Conservation (phyloP, 75 land plant species). For the Pinus albicaulis region DNA sequence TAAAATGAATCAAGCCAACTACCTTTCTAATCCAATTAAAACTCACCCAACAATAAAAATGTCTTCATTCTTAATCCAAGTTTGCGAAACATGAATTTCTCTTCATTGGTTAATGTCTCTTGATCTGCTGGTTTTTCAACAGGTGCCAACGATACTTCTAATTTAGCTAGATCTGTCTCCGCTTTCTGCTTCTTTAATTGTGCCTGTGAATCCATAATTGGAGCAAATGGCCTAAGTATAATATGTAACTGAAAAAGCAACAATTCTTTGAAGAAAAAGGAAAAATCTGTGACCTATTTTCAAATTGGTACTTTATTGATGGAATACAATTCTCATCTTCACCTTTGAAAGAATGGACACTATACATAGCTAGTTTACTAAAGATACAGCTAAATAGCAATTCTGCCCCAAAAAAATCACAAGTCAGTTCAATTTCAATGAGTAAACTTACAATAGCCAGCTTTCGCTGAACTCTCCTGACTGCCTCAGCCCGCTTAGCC, state of each 20-base stretch:
- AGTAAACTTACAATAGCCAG: conserved; percentile 58
- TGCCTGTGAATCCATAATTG: conserved; percentile 32
- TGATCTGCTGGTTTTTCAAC: conserved; percentile 59
- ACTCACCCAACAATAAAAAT: conserved; percentile 74
- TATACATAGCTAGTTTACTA: background rate
- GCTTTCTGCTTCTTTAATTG: conserved; percentile 72
- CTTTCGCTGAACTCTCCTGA: conserved; percentile 61
- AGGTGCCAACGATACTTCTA: conserved; percentile 63
- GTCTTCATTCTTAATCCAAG: conserved; percentile 82
- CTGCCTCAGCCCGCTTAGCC: conserved; percentile 34
- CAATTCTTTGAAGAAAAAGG: background rate
- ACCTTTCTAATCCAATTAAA: conserved; percentile 8
- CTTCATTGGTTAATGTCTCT: conserved; percentile 84
- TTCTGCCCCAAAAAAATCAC: too few species aligned
- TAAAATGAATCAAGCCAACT: background rate
- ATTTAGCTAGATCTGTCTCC: conserved; percentile 59
- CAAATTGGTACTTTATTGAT: background rate
- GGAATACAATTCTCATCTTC: background rate
- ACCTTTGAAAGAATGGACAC: background rate
- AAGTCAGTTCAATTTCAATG: background rate
- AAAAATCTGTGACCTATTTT: background rate
- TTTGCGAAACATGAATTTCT: conserved; percentile 64
- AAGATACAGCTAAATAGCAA: background rate
- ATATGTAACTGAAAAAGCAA: background rate
- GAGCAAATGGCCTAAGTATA: background rate